A percentile compares a stretch with the other conserved stretches of the same genome.
Evolutionary conservation across 2,329 filamentous ascomycete genomes (phyloP).

Genomic region (Cladorrhinum sp.): DNA sequence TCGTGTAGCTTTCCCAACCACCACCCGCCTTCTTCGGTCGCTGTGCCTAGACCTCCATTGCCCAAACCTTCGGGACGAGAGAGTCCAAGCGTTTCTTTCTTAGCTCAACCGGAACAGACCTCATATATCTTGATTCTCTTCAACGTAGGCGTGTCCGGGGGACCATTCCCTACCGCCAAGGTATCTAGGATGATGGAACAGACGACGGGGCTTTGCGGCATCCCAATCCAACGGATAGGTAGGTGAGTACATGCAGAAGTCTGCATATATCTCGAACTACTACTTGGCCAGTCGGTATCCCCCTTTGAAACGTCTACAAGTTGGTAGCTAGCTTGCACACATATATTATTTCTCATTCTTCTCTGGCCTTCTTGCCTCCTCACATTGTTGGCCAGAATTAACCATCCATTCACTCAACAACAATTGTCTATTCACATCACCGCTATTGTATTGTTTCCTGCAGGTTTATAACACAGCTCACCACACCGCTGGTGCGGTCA

Average conservation of each 20-base stretch:
- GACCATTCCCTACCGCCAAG: not conserved
- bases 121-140: not conserved
- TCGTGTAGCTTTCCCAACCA: not conserved
- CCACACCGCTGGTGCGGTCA: not conserved
- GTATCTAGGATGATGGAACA: too few relatives aligned
- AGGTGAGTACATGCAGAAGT: not conserved
- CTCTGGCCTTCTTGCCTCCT: not conserved
- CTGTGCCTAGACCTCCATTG: not conserved
- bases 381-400: not conserved
- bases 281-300: not conserved
- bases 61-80: not conserved
- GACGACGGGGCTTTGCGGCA: not conserved
- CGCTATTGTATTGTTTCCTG: not conserved
- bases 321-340: too few relatives aligned
- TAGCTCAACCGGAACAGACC: not conserved
- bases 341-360: too few relatives aligned
- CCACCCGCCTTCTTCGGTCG: not conserved
- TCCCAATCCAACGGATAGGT: not conserved
- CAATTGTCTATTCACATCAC: not conserved
- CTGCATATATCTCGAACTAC: not conserved
- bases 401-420: not conserved
- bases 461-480: not conserved
- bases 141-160: not conserved
- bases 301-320: not conserved
- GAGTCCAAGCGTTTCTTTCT: not conserved